Conservation (phyloP, 2,329 filamentous ascomycete genomes). For the Clonostachys byssicola region DNA sequence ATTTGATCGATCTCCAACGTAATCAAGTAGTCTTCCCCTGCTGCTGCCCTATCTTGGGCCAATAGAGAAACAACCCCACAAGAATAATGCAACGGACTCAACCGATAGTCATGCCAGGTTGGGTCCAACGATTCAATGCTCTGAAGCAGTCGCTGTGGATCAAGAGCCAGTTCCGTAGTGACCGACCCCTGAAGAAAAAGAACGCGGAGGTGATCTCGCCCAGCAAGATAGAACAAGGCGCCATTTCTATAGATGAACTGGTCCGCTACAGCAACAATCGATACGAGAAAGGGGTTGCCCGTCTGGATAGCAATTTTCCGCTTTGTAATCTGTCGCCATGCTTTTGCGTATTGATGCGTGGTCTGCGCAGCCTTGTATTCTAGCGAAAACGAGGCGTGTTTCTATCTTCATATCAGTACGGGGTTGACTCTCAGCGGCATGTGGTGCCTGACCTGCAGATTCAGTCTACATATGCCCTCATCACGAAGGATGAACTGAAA, state of each 20-base stretch:
- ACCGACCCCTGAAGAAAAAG: neutral
- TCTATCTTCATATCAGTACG: slow-evolving; percentile 10
- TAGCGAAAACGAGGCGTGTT: slow-evolving; percentile 11
- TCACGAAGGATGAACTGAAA: slow-evolving; percentile 47
- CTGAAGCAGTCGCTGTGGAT: neutral
- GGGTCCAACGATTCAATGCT: no score
- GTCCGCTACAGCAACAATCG: neutral
- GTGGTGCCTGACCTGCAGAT: slow-evolving; percentile 46
- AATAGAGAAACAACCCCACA: slow-evolving; percentile 1
- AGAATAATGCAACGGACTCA: slow-evolving; percentile 1
- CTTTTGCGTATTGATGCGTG: slow-evolving; percentile 11
- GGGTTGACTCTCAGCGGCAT: neutral
- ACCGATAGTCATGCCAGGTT: neutral
- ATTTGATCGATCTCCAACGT: neutral
- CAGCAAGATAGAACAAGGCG: neutral
- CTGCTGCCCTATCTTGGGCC: neutral
- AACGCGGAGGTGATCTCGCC: neutral
- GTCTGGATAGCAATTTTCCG: neutral
- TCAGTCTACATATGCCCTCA: slow-evolving; percentile 50
- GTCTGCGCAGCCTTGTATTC: slow-evolving; percentile 12
- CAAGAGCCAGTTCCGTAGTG: neutral
- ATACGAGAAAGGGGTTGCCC: neutral
- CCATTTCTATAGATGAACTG: neutral
- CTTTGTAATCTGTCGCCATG: slow-evolving; percentile 2
- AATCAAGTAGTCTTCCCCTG: neutral